A percentile compares a stretch with the other conserved stretches of the same genome.
Evolutionary conservation across 1,139 yeast species (phyloP).

Genomic region (Tardiomyces depauwii): DNA sequence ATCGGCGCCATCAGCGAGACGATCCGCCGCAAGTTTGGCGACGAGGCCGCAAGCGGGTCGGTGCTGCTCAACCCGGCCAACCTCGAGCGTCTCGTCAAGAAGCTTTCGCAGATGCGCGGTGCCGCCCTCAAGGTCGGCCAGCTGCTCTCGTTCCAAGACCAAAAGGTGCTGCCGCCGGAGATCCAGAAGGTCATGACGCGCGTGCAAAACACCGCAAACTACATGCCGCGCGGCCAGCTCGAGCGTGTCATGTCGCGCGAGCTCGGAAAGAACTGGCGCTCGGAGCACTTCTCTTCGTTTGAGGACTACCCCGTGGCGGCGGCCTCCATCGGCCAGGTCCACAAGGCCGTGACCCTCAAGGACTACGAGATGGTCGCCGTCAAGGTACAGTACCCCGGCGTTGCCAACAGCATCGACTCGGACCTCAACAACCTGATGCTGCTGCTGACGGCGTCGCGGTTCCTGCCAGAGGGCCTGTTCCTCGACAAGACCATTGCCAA

Average conservation of each 20-base stretch:
- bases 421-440: conserved; percentile 78
- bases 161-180: conserved; percentile 72
- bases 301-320: conserved; percentile 93
- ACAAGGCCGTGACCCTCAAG: conserved; percentile 55
- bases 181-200: conserved; percentile 68
- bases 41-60: conserved; percentile 36
- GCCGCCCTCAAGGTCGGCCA: conserved; percentile 97
- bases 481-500: conserved; percentile 87
- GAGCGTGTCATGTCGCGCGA: conserved; percentile 64
- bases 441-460: conserved; percentile 73
- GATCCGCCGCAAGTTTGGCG: conserved; percentile 50
- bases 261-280: conserved; percentile 73
- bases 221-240: conserved; percentile 90
- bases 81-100: conserved; percentile 77
- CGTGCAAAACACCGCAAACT: conserved; percentile 91
- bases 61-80: conserved; percentile 69
- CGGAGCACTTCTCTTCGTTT: conserved; percentile 53
- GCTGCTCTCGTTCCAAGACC: conserved; percentile 84
- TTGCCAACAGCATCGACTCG: conserved; percentile 82
- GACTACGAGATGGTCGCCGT: conserved; percentile 73
- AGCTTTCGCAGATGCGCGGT: conserved; percentile 91
- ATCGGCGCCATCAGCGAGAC: conserved; percentile 76
- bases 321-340: conserved; percentile 96
- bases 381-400: conserved; percentile 98
- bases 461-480: conserved; percentile 86